phyloP scores from a whole-genome alignment of 768 basidiomycete species.

The Amanita fuliginea region DNA sequence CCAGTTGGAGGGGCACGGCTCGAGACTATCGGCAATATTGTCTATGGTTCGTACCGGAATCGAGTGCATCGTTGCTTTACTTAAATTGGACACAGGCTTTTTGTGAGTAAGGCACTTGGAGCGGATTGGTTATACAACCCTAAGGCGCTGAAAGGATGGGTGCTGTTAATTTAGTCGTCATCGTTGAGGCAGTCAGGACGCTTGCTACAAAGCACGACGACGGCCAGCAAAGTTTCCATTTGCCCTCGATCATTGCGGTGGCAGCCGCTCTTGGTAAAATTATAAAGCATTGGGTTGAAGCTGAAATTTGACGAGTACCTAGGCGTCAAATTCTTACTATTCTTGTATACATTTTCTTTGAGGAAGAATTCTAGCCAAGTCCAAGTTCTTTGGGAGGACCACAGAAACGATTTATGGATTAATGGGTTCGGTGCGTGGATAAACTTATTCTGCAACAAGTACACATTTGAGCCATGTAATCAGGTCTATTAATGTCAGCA shows the following conservation, averaged over 20 bases:
- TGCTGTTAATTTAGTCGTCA: constrained; percentile 82
- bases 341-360: constrained; percentile 77
- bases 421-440: constrained; percentile 56
- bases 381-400: constrained; percentile 92
- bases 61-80: neutral
- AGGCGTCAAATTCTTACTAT: constrained; percentile 82
- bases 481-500: constrained; percentile 75
- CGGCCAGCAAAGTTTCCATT: constrained; percentile 54
- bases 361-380: constrained; percentile 85
- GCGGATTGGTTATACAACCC: constrained; percentile 17
- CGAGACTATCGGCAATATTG: constrained; percentile 82
- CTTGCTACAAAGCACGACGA: constrained; percentile 46
- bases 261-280: constrained; percentile 64
- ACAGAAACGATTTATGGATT: constrained; percentile 85
- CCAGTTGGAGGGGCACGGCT: constrained; percentile 86
- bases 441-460: neutral
- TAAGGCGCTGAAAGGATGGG: constrained; percentile 63
- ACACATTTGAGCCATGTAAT: neutral
- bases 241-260: constrained; percentile 79
- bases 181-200: constrained; percentile 78
- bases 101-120: constrained; percentile 22
- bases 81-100: constrained; percentile 26
- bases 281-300: neutral
- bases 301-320: constrained; percentile 1
- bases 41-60: constrained; percentile 46